These are phyloP conservation scores for Penicillium subrubescens DNA, from an alignment of 495 filamentous ascomycete species.

Conservation along the genomic window DNA sequence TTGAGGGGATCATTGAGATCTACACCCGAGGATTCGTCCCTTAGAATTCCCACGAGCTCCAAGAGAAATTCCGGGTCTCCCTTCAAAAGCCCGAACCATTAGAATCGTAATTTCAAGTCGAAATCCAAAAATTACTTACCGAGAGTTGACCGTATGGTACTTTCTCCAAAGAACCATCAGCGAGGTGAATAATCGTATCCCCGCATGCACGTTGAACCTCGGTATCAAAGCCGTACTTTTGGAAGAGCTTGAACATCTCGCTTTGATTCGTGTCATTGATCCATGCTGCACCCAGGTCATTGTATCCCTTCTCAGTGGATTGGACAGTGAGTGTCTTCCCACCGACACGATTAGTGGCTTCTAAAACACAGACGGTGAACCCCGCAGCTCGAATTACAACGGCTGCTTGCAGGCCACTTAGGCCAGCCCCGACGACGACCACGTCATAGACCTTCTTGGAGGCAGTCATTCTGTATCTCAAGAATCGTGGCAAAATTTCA, in stretches of 20 bases:
- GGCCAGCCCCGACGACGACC: slow-evolving; percentile 51
- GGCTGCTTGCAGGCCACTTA: slow-evolving; percentile 53
- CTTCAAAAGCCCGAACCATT: slow-evolving; percentile 8
- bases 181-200: slow-evolving; percentile 26
- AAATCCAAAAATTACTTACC: background rate
- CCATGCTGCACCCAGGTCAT: slow-evolving; percentile 54
- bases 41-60: slow-evolving; percentile 6
- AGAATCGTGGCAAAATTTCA: background rate
- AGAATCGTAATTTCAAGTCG: background rate
- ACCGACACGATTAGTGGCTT: slow-evolving; percentile 49
- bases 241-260: slow-evolving; percentile 37
- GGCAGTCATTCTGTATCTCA: background rate
- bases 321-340: slow-evolving; percentile 44
- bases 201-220: slow-evolving; percentile 41
- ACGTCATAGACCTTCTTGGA: slow-evolving; percentile 30
- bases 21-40: background rate
- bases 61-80: slow-evolving; percentile 6
- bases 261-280: slow-evolving; percentile 52
- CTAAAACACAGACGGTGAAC: slow-evolving; percentile 41
- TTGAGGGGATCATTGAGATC: slow-evolving; percentile 12
- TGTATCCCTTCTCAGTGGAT: slow-evolving; percentile 28
- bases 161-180: slow-evolving; percentile 19
- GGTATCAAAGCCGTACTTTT: slow-evolving; percentile 39
- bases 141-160: slow-evolving; percentile 13
- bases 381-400: slow-evolving; percentile 40